phyloP scores from a whole-genome alignment of 2,329 filamentous ascomycete species.

The Monosporascus sp. region DNA sequence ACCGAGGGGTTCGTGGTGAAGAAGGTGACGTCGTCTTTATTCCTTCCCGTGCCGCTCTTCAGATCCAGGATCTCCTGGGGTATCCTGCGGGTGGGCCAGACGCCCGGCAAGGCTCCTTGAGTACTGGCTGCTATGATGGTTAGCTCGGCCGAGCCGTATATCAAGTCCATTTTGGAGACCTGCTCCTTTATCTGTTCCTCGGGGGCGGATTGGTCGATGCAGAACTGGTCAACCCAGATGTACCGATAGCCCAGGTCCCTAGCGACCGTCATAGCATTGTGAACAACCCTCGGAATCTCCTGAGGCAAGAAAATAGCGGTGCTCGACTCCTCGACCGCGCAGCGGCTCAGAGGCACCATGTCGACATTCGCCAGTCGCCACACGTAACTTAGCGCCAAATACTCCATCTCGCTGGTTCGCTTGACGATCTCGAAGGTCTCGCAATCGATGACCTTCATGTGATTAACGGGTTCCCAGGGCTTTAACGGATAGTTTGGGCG shows the following conservation, averaged over 20 bases:
- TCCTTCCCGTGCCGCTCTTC: background rate
- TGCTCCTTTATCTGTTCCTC: background rate
- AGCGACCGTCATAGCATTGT: constrained; percentile 1
- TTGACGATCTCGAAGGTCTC: background rate
- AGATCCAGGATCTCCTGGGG: background rate
- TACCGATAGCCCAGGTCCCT: constrained; percentile 2
- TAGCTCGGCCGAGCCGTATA: constrained; percentile 1
- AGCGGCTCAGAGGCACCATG: background rate
- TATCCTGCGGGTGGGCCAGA: background rate
- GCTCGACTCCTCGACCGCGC: background rate
- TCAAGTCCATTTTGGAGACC: constrained; percentile 6
- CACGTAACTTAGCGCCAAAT: constrained; percentile 6
- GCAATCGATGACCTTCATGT: constrained; percentile 5
- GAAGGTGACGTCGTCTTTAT: background rate
- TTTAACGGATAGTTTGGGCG: too few relatives aligned
- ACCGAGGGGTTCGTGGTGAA: background rate
- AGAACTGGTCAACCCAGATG: constrained; percentile 5
- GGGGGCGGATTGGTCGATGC: constrained; percentile 2
- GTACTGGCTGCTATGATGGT: constrained; percentile 8
- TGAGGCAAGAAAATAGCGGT: background rate
- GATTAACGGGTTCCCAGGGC: too few relatives aligned
- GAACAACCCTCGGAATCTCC: constrained; percentile 2
- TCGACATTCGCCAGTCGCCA: constrained; percentile 2
- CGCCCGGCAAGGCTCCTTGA: constrained; percentile 1
- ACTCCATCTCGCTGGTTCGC: background rate